Conservation (phyloP, 2,329 filamentous ascomycete species). For the Aureobasidium namibiae region DNA sequence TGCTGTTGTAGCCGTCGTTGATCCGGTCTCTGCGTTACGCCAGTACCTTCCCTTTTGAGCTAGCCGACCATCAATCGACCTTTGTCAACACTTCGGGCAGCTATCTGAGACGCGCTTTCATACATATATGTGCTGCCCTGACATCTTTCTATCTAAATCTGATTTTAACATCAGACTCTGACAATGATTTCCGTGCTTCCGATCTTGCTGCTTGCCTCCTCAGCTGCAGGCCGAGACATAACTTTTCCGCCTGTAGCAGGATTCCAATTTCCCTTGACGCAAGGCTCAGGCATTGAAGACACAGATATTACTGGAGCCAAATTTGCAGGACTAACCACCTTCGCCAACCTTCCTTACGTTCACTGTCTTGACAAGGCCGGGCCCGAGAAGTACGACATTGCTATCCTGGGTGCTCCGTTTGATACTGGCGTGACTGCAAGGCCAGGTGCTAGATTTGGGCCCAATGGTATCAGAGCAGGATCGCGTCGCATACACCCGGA, state of each 20-base stretch:
- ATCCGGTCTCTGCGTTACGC: too few species aligned
- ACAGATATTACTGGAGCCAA: constrained; percentile 20
- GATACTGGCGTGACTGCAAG: constrained; percentile 43
- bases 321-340: constrained; percentile 38
- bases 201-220: constrained; percentile 13
- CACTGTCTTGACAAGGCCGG: constrained; percentile 32
- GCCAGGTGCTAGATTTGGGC: constrained; percentile 43
- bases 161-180: too few species aligned
- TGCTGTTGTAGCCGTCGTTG: too few species aligned
- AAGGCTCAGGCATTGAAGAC: constrained; percentile 20
- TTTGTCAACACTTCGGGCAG: background rate
- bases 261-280: constrained; percentile 27
- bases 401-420: constrained; percentile 41
- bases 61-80: background rate
- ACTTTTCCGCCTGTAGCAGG: constrained; percentile 34
- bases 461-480: constrained; percentile 43
- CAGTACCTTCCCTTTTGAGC: background rate
- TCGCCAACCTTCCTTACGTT: constrained; percentile 41
- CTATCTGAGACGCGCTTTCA: background rate
- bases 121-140: background rate
- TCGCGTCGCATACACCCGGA: constrained; percentile 39
- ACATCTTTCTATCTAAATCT: background rate
- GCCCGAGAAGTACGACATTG: constrained; percentile 36
- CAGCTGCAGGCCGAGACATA: constrained; percentile 31
- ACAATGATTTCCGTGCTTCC: constrained; percentile 6